A percentile compares a stretch with the other conserved stretches of the same genome.
Evolutionary conservation across 2,329 filamentous ascomycete genomes (phyloP).

Genomic region (Purpureocillium lavendulum): DNA sequence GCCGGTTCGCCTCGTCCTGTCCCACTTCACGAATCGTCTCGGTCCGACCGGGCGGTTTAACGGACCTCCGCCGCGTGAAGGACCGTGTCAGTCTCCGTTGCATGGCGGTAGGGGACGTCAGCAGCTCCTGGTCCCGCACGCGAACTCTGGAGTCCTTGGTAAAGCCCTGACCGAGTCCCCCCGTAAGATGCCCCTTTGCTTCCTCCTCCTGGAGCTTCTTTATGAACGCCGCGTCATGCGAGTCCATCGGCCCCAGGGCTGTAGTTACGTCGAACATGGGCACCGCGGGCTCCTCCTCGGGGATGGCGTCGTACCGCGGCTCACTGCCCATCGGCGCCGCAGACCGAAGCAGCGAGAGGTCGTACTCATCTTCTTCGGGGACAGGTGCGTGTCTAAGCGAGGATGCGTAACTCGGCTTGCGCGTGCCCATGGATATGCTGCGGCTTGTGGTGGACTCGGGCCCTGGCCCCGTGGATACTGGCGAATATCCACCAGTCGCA

Average conservation of each 20-base stretch:
- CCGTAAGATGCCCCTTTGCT: slow-evolving; percentile 44
- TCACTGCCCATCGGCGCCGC: slow-evolving; percentile 31
- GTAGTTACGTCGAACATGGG: slow-evolving; percentile 37
- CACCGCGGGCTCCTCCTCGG: slow-evolving; percentile 19
- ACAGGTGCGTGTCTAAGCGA: slow-evolving; percentile 15
- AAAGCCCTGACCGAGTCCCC: slow-evolving; percentile 49
- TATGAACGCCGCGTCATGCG: slow-evolving; percentile 36
- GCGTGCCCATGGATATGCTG: slow-evolving; percentile 13
- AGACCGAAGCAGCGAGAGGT: slow-evolving; percentile 31
- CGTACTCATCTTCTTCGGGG: slow-evolving; percentile 32
- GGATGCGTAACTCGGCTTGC: slow-evolving; percentile 16
- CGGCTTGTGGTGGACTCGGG: no score
- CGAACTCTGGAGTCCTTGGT: slow-evolving; percentile 36
- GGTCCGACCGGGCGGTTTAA: slow-evolving; percentile 16
- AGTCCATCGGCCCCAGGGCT: slow-evolving; percentile 34
- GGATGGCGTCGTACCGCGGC: slow-evolving; percentile 21
- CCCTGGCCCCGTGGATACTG: slow-evolving; percentile 11
- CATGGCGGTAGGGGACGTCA: slow-evolving; percentile 25
- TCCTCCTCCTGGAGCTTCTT: slow-evolving; percentile 42
- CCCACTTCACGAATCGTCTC: slow-evolving; percentile 40
- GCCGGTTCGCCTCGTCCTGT: slow-evolving; percentile 50
- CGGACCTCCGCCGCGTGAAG: slow-evolving; percentile 27
- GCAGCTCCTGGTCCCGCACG: slow-evolving; percentile 42
- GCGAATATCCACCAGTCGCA: slow-evolving; percentile 15
- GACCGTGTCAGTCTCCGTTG: slow-evolving; percentile 29